Conservation (phyloP, 2,329 filamentous ascomycete species). For the Dactylonectria macrodidyma region DNA sequence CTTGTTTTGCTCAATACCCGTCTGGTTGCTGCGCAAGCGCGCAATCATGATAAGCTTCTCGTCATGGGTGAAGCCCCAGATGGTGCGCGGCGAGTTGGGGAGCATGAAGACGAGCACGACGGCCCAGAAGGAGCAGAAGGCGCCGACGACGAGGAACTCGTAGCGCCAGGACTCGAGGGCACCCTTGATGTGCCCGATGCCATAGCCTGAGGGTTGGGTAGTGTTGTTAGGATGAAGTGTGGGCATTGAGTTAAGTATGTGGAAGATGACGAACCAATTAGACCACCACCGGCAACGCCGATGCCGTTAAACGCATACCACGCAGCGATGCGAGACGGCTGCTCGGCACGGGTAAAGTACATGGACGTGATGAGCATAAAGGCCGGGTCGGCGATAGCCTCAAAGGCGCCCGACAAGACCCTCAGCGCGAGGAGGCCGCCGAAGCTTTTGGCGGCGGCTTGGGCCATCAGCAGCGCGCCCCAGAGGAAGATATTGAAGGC, state of each 20-base stretch:
- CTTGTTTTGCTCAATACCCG: conserved; percentile 70
- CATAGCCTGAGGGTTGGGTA: conserved; percentile 58
- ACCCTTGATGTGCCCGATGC: conserved; percentile 72
- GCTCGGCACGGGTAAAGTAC: conserved; percentile 75
- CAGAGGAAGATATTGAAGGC: conserved; percentile 69
- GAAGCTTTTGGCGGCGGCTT: conserved; percentile 72
- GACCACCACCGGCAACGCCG: conserved; percentile 70
- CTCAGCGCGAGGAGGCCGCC: conserved; percentile 68
- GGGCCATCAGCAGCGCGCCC: conserved; percentile 62
- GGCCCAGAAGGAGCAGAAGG: conserved; percentile 72
- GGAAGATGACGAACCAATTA: conserved; percentile 49
- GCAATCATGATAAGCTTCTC: conserved; percentile 70
- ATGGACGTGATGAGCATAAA: conserved; percentile 77
- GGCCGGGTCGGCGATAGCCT: conserved; percentile 64
- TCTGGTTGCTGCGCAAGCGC: conserved; percentile 70
- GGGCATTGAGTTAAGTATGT: neutral
- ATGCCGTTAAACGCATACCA: conserved; percentile 74
- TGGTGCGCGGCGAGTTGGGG: conserved; percentile 70
- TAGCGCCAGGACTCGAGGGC: conserved; percentile 75
- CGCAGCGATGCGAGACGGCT: conserved; percentile 71
- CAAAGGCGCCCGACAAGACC: conserved; percentile 75
- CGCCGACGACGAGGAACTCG: conserved; percentile 76
- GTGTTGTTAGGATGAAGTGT: neutral
- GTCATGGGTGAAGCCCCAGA: conserved; percentile 63
- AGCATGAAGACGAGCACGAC: conserved; percentile 70